Conservation (phyloP, 495 filamentous ascomycete species). For the Cladorrhinum samala region DNA sequence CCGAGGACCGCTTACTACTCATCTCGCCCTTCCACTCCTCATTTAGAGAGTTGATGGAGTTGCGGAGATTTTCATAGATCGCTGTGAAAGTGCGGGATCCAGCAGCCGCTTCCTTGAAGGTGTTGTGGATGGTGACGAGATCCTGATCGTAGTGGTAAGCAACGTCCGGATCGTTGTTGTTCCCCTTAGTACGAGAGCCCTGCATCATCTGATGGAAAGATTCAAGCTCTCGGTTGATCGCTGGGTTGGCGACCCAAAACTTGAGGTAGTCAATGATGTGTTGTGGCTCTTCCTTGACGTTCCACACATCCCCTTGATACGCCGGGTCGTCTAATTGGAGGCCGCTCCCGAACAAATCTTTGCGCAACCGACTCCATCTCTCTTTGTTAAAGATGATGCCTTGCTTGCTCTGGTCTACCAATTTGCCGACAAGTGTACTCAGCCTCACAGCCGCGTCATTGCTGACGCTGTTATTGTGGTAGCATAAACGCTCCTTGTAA, state of each 20-base stretch:
- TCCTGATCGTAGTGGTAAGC: slow-evolving; percentile 41
- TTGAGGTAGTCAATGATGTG: slow-evolving; percentile 72
- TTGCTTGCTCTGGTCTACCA: slow-evolving; percentile 79
- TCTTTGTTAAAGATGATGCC: slow-evolving; percentile 60
- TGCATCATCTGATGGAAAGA: slow-evolving; percentile 39
- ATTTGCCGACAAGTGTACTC: slow-evolving; percentile 63
- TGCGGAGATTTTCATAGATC: slow-evolving; percentile 30
- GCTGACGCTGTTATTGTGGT: slow-evolving; percentile 52
- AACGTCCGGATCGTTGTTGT: slow-evolving; percentile 8
- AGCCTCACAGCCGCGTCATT: slow-evolving; percentile 51
- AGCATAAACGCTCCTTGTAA: slow-evolving; percentile 66
- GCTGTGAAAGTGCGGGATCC: slow-evolving; percentile 23
- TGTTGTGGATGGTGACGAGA: slow-evolving; percentile 38
- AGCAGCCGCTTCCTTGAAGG: slow-evolving; percentile 20
- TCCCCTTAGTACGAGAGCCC: too few relatives aligned
- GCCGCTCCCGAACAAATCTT: slow-evolving; percentile 33
- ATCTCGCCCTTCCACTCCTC: slow-evolving; percentile 26
- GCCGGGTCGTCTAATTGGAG: slow-evolving; percentile 33
- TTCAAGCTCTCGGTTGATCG: slow-evolving; percentile 44
- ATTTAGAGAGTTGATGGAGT: slow-evolving; percentile 27
- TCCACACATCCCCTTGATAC: slow-evolving; percentile 33
- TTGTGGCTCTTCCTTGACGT: slow-evolving; percentile 32
- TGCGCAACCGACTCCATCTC: slow-evolving; percentile 48
- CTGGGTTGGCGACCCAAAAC: slow-evolving; percentile 51
- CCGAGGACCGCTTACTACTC: slow-evolving; percentile 11